A percentile compares a stretch with the other conserved stretches of the same genome.
These are phyloP conservation scores for Arthrocladium fulminans DNA, from an alignment of 2,329 filamentous ascomycete genomes.

Conservation along the genomic window DNA sequence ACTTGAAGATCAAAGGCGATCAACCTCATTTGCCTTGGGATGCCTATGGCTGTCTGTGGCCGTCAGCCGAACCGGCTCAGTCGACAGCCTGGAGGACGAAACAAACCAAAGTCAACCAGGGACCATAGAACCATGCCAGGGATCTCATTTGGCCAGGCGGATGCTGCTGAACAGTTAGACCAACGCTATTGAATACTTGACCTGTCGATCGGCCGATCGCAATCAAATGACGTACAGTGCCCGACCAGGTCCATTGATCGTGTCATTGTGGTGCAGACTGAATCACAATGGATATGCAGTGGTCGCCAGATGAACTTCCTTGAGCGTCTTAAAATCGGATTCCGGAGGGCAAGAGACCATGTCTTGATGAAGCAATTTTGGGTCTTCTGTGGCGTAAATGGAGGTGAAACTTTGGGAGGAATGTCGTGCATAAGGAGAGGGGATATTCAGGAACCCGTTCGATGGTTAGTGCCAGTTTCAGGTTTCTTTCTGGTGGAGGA, in stretches of 20 bases:
- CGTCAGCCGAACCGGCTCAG: neutral
- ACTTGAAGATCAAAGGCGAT: slow-evolving; percentile 8
- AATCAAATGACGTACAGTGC: slow-evolving; percentile 11
- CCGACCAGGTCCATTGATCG: neutral
- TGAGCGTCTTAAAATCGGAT: neutral
- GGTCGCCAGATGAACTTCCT: neutral
- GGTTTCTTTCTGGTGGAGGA: neutral
- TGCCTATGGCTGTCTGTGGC: neutral
- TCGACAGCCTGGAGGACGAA: neutral
- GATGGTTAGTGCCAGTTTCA: neutral
- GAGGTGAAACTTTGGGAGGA: neutral
- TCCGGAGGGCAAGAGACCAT: neutral
- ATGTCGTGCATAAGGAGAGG: neutral
- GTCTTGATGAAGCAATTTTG: neutral
- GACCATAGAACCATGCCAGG: slow-evolving; percentile 1
- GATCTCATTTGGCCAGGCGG: neutral
- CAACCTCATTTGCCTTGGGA: slow-evolving; percentile 2
- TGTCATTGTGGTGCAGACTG: slow-evolving; percentile 5
- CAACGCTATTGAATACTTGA: slow-evolving; percentile 7
- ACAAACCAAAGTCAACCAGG: neutral
- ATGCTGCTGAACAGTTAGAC: slow-evolving; percentile 5
- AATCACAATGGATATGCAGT: neutral
- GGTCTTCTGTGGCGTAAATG: neutral
- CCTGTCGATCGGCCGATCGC: slow-evolving; percentile 9
- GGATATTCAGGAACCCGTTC: slow-evolving; percentile 3